These are phyloP conservation scores for Trichophyton rubrum DNA, from an alignment of 2,329 filamentous ascomycete genomes.

Conservation along the genomic window DNA sequence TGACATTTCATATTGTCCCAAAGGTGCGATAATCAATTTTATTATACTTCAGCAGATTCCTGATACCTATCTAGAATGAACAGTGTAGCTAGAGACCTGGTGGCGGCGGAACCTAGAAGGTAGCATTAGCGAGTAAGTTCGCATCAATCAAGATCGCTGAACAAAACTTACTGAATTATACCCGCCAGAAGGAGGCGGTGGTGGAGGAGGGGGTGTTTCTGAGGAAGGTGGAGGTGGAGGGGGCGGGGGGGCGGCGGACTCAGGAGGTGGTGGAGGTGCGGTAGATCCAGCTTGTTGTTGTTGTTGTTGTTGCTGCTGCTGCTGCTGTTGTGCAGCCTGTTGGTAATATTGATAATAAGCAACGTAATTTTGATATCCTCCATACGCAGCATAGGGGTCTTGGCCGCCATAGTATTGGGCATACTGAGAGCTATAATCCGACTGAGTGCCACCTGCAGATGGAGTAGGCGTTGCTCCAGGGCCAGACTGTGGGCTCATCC, in stretches of 20 bases:
- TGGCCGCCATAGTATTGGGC: constrained; percentile 62
- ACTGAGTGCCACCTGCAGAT: constrained; percentile 23
- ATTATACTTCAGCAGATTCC: not conserved
- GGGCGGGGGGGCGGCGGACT: constrained; percentile 43
- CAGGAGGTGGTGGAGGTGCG: constrained; percentile 23
- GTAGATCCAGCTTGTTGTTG: constrained; percentile 33
- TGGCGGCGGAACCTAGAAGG: constrained; percentile 37
- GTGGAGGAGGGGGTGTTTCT: constrained; percentile 45
- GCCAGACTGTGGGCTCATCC: constrained; percentile 31
- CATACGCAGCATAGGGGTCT: constrained; percentile 83
- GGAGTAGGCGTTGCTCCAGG: constrained; percentile 19
- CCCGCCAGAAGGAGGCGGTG: constrained; percentile 45
- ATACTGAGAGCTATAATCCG: constrained; percentile 70
- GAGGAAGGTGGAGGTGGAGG: constrained; percentile 51
- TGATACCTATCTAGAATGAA: not conserved
- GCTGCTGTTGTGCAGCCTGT: constrained; percentile 43
- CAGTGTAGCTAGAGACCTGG: constrained; percentile 33
- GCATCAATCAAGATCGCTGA: not conserved
- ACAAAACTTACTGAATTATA: constrained; percentile 49
- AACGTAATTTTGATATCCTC: constrained; percentile 66
- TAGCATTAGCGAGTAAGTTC: constrained; percentile 5
- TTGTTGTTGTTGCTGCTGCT: constrained; percentile 31
- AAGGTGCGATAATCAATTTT: not conserved
- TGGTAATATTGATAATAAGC: constrained; percentile 58
- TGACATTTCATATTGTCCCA: not conserved